Evolutionary conservation across 768 basidiomycete genomes (phyloP), one percentile per base, ranked within the genome.

Genomic region (Rhodotorula paludigena): DNA sequence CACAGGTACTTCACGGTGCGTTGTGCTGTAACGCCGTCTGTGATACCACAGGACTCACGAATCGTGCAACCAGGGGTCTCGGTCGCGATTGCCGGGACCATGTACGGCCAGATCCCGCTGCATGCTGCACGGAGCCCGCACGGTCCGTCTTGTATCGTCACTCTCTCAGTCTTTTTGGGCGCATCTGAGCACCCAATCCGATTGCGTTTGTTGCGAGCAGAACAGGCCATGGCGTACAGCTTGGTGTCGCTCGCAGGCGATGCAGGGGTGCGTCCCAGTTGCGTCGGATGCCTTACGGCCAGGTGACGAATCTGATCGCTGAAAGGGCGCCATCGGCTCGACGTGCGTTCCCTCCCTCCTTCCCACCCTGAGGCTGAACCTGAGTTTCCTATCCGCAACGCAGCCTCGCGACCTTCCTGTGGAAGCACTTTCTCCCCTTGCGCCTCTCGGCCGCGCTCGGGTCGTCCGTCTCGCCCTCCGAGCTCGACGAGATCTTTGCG

Each of bases 291-390:
- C 9, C 5, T 15, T 10, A 4, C 32, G 1, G 7, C 18, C 1
- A 23, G 6, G 21, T 1, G 2, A 21, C 18, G 10, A 4, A 15
- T 5, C 30, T 32, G 6, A 16, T 35, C 18, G 0, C 33, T 2
- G 16, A 18, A 32, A 52, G 51, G 35, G 35, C 30, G 25, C 55
- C 0, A 6, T 33, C 18, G 55, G 55, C 28, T 30, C 55, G 0
- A 30, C 55, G 55, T 57, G 18, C 39, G 55, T 30, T 2, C 1
- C 18, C n/a, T 20, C 15, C n/a, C 6, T 7, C 18, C 35, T 16
- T 4, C 5, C 15, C 39, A 3, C 45, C 12, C 47, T 48, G 47
- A 48, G 25, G 9, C 32, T 21, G 2, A 21, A n/a, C 11, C 4
- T 14, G 28, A 3, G 18, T 21, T 20, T 15, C 5, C 38, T 2